Base-by-base conservation (phyloP, 78 protist genomes). In the Cavenderia fasciculata region DNA sequence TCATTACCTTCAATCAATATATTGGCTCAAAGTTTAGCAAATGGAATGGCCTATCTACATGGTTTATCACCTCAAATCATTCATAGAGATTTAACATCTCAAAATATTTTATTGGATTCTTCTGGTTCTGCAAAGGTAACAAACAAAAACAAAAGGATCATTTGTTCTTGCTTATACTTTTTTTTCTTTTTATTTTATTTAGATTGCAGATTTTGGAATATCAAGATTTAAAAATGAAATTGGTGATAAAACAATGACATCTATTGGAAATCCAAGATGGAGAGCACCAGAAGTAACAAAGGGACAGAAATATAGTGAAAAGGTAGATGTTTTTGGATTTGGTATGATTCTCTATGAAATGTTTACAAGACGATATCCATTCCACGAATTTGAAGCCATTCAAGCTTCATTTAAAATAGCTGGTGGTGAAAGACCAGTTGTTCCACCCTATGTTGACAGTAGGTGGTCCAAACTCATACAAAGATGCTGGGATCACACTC, bases 211-310 rank as follows among this genome's bases (percentile, higher is more conserved):
- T 66, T 86, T 86, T 25, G 92, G 92, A 31, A 86, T 86, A 0
- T 59, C 74, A 7, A 52, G 92, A 59, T 86, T 86, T 25, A 86
- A 86, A 41, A 66, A 68, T 66, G 92, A 86, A 16, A 41, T 71
- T 25, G 92, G 92, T 46, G 92, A 86, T 46, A 74, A 86, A 59
- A 86, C 92, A 21, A 86, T 86, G 92, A 86, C 92, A 2, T 36
- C 74, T 0, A 86, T 86, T 54, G 88, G 88, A 12, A 86, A 86
- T 63, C 92, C 92, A 40, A 16, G 92, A 23, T 86, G 78, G 71
- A 51, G 92, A 29, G 92, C 95, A 43, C 95, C 95, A 7, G 95
- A 92, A 47, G 92, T 85, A 1, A 70, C 82, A 0, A 87, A 89
- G 8, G 94, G 76, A 6, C 75, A 92, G 56, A 56, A 66, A 38